Evolutionary conservation across 768 basidiomycete genomes (phyloP).

Genomic region (Suillus weaverae): DNA sequence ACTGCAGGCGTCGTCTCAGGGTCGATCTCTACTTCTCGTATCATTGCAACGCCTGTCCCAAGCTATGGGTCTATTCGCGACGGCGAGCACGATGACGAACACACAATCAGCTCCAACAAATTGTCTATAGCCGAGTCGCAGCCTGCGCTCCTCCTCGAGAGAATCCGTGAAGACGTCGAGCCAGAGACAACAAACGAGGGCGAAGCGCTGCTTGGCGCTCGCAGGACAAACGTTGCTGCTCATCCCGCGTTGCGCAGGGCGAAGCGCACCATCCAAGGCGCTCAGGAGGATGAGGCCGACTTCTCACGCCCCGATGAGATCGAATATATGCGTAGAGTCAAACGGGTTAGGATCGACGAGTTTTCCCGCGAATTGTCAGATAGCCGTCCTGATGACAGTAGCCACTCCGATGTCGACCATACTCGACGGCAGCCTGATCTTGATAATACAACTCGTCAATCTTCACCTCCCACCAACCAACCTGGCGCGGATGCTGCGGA

Average conservation of each 20-base stretch:
- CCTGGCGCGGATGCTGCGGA: background rate
- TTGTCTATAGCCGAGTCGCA: background rate
- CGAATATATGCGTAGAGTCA: background rate
- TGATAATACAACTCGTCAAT: background rate
- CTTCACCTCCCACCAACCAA: background rate
- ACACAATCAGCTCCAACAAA: conserved; percentile 1
- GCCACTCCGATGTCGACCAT: background rate
- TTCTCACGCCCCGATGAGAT: background rate
- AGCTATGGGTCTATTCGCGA: background rate
- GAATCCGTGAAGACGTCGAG: background rate
- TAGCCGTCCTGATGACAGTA: background rate
- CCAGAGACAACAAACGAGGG: background rate
- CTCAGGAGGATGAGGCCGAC: background rate
- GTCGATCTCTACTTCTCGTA: background rate
- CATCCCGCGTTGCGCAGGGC: background rate
- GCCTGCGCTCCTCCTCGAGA: background rate
- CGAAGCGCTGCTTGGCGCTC: background rate
- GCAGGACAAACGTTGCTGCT: background rate
- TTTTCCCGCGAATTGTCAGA: background rate
- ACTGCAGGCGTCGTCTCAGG: background rate
- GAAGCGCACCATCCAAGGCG: background rate
- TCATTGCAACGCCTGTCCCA: background rate
- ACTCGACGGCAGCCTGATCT: background rate
- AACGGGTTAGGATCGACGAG: background rate
- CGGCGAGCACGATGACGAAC: background rate